Conservation (phyloP, 176 grass and related monocot genomes). For the Stipa capillata region DNA sequence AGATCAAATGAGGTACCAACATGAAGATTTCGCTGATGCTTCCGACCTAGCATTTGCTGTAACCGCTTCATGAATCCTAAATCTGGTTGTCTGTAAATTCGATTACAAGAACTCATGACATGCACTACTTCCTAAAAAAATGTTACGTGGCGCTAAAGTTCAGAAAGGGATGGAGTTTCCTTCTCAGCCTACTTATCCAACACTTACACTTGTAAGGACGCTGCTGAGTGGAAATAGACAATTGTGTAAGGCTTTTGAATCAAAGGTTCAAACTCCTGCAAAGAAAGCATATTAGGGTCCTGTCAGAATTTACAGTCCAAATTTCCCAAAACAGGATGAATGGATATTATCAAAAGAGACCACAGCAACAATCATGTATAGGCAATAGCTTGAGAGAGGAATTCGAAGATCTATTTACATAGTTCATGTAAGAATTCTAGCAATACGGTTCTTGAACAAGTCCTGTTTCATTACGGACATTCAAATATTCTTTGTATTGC, state of each 20-base stretch:
- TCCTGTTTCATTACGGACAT: not conserved
- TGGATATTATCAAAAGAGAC: not conserved
- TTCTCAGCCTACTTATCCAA: slow-evolving; percentile 16
- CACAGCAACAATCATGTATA: not conserved
- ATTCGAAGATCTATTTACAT: not conserved
- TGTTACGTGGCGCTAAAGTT: not conserved
- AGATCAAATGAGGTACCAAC: slow-evolving; percentile 45
- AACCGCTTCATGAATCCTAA: slow-evolving; percentile 90
- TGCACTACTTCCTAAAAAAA: not conserved
- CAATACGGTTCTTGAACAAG: not conserved
- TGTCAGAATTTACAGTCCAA: not conserved
- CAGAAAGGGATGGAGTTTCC: not conserved
- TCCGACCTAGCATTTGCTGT: slow-evolving; percentile 87
- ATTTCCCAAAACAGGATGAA: slow-evolving; percentile 1
- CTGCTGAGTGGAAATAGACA: slow-evolving; percentile 88
- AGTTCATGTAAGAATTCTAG: not conserved
- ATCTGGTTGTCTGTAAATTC: slow-evolving; percentile 70
- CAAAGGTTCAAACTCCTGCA: slow-evolving; percentile 88
- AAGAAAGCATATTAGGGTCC: not conserved
- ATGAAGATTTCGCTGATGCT: slow-evolving; percentile 86
- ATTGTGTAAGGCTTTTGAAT: slow-evolving; percentile 95
- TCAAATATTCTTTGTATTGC: not conserved
- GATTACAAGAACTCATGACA: slow-evolving; percentile 1
- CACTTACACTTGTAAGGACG: slow-evolving; percentile 84
- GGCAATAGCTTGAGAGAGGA: too few species aligned